Conservation (phyloP, 441 rosid species). For the Gossypium schwendimanii region DNA sequence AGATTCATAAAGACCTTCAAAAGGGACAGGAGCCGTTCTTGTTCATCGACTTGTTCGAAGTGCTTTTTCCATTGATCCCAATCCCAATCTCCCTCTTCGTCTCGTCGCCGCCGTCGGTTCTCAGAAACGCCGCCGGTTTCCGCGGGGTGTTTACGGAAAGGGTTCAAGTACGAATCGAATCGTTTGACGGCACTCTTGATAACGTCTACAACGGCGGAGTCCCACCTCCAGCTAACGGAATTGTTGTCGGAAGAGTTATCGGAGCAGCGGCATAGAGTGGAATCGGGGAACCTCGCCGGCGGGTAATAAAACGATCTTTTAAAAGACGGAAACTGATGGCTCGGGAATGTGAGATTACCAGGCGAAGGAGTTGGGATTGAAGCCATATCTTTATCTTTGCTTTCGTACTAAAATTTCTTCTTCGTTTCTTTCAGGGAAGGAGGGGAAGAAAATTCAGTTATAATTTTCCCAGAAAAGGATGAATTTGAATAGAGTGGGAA, state of each 20-base stretch:
- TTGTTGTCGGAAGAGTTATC: conserved; percentile 22
- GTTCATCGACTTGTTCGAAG: conserved; percentile 74
- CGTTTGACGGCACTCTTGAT: conserved; percentile 44
- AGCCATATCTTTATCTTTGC: conserved; percentile 28
- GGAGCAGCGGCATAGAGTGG: conserved; percentile 48
- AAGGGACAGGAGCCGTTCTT: conserved; percentile 65
- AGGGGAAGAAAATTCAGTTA: not conserved
- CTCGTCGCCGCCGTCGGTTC: not conserved
- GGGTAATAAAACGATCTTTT: conserved; percentile 45
- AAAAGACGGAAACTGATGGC: conserved; percentile 18
- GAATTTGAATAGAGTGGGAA: not conserved
- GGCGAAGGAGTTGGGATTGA: conserved; percentile 47
- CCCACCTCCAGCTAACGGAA: conserved; percentile 41
- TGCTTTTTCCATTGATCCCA: conserved; percentile 92
- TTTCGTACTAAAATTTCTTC: not conserved
- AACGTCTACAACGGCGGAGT: conserved; percentile 47
- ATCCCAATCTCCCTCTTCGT: conserved; percentile 56
- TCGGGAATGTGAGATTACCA: conserved; percentile 38
- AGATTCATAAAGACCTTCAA: conserved; percentile 47
- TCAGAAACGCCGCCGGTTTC: conserved; percentile 3
- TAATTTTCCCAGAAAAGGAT: not conserved
- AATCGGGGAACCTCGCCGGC: conserved; percentile 29
- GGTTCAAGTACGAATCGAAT: conserved; percentile 46
- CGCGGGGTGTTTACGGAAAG: conserved; percentile 12
- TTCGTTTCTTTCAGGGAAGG: not conserved